Base-by-base conservation (phyloP, 257 asterid species). In the Ophiorrhiza pumila region DNA sequence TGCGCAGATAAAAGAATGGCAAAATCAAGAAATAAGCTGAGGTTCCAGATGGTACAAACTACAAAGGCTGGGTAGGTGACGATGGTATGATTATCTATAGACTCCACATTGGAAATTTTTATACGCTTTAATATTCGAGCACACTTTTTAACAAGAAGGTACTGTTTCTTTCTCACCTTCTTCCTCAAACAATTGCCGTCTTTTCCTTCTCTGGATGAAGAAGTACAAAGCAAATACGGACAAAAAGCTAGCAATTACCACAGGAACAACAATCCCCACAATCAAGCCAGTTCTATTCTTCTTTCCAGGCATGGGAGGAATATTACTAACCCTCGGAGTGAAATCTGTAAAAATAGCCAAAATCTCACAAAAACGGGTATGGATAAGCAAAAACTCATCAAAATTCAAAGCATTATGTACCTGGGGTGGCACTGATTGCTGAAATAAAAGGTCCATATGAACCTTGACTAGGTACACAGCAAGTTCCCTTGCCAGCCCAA, bases 401-500 rank as follows among this genome's bases (percentile, higher is more conserved):
- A 37, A 75, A 35, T 47, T 60, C 61, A 56, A n/a, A n/a, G n/a
- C n/a, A n/a, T n/a, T 34, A 82, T 66, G 10, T 84, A 86, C 95
- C 88, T 79, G 97, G 87, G 60, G 78, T 86, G 61, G 84, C 96
- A 50, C 96, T 93, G 78, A 93, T 85, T 11, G 93, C 97, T 46
- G 97, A 87, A 76, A 91, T 84, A 14, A 84, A 73, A 65, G 96
- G 96, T 62, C 98, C 98, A 71, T 89, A 91, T 58, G 75, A 66
- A 60, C 92, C 90, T 63, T 68, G 93, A 39, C 5, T 4, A 76
- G 97, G 97, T 45, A 88, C 91, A 82, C 97, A 87, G 72, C 95
- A 93, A 63, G 98, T 89, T 76, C 98, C 97, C 81, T 86, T 92
- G 52, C 98, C 98, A 43, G 94, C 94, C 97, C 98, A 92, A 71